Conservation (phyloP, 2,329 filamentous ascomycete species). For the Penicillium sp. region DNA sequence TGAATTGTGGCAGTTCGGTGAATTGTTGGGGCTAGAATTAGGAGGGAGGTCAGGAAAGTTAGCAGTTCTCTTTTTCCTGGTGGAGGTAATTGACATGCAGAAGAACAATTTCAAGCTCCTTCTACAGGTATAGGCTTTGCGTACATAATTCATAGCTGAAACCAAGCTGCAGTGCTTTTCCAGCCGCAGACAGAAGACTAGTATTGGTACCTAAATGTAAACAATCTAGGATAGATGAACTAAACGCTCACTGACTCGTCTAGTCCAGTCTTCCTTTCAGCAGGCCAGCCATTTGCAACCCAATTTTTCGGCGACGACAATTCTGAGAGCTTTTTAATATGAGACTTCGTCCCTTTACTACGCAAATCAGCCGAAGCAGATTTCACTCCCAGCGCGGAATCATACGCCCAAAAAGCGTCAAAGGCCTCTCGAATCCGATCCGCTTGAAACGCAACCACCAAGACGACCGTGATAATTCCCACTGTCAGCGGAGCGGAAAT, state of each 20-base stretch:
- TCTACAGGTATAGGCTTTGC: too few relatives aligned
- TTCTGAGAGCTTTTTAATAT: background rate
- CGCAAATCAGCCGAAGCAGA: background rate
- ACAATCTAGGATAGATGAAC: background rate
- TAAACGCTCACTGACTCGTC: background rate
- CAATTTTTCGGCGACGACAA: background rate
- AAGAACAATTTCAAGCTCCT: too few relatives aligned
- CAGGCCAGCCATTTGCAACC: background rate
- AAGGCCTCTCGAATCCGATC: background rate
- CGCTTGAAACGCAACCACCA: background rate
- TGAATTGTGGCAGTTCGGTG: too few relatives aligned
- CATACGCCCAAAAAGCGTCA: background rate
- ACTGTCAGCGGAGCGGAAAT: constrained; percentile 9
- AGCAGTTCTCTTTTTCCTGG: too few relatives aligned
- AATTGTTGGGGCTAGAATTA: too few relatives aligned
- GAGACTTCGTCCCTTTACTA: background rate
- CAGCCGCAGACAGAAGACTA: too few relatives aligned
- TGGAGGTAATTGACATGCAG: too few relatives aligned
- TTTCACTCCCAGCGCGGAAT: background rate
- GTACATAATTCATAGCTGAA: too few relatives aligned
- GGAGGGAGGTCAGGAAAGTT: too few relatives aligned
- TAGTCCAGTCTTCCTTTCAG: background rate
- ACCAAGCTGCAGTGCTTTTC: too few relatives aligned
- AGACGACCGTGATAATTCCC: background rate
- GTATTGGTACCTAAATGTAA: too few relatives aligned